Evolutionary conservation across 108 stramenopile species (phyloP).

Genomic region (Cyclotella kingstonii): DNA sequence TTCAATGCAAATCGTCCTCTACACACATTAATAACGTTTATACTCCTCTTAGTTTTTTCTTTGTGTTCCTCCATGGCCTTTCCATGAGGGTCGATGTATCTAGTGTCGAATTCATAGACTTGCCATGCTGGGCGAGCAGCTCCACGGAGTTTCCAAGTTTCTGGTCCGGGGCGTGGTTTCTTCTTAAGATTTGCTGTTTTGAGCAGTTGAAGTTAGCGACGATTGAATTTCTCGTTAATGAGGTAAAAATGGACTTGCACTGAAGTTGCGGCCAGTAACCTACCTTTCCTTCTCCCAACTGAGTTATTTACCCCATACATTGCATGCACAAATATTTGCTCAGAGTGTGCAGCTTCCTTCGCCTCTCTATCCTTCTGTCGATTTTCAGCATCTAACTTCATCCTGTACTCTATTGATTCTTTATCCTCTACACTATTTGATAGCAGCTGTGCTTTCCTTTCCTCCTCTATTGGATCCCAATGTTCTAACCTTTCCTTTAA

Average conservation of each 20-base stretch:
- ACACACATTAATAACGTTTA: conserved; percentile 63
- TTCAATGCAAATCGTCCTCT: conserved; percentile 66
- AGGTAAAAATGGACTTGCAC: background rate
- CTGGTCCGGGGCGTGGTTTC: conserved; percentile 67
- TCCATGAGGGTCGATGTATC: conserved; percentile 82
- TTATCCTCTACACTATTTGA: conserved; percentile 24
- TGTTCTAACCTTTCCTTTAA: conserved; percentile 51
- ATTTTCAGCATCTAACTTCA: conserved; percentile 26
- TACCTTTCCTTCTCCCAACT: conserved; percentile 9
- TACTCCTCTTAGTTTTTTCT: conserved; percentile 47
- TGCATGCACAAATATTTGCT: conserved; percentile 20
- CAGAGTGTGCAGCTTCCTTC: conserved; percentile 14
- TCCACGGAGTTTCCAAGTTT: conserved; percentile 86
- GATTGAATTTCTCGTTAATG: background rate
- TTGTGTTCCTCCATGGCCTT: conserved; percentile 73
- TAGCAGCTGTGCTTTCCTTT: conserved; percentile 1
- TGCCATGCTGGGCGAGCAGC: conserved; percentile 85
- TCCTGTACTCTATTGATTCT: conserved; percentile 18
- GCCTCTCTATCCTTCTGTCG: conserved; percentile 18
- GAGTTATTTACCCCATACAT: conserved; percentile 27
- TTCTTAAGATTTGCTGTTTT: conserved; percentile 39
- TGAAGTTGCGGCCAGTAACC: background rate
- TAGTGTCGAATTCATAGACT: conserved; percentile 87
- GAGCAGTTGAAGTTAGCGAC: conserved; percentile 8
- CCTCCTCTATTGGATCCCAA: conserved; percentile 73